phyloP scores from a whole-genome alignment of 176 grass and related monocot genomes.

The barley (Hordeum vulgare) region DNA sequence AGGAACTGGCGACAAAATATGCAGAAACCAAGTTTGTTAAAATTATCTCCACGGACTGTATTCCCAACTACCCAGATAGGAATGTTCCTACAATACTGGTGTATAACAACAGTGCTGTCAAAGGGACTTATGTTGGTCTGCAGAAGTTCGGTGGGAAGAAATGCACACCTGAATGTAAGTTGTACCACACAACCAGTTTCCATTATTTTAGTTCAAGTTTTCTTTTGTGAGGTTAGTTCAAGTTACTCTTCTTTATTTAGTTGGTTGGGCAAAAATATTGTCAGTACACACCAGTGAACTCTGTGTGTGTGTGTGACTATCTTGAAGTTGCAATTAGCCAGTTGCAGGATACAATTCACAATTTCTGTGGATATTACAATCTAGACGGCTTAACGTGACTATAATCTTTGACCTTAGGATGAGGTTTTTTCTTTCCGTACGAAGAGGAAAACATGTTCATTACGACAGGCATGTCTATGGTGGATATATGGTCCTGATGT shows the following conservation, averaged over 20 bases:
- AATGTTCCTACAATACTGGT: conserved; percentile 97
- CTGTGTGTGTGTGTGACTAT: not conserved
- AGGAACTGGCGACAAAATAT: conserved; percentile 77
- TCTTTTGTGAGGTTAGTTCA: not conserved
- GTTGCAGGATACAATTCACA: not conserved
- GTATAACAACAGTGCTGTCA: conserved; percentile 93
- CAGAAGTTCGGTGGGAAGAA: conserved; percentile 71
- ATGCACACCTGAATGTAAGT: conserved; percentile 97
- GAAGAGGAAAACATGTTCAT: not conserved
- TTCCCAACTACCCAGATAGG: conserved; percentile 82
- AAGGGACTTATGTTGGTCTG: conserved; percentile 81
- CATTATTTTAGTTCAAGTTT: not conserved
- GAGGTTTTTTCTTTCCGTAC: not conserved
- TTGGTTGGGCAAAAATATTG: not conserved
- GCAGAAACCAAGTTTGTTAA: conserved; percentile 93
- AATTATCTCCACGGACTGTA: conserved; percentile 92
- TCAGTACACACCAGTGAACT: not conserved
- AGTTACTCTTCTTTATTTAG: not conserved
- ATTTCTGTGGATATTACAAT: not conserved
- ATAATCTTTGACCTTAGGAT: not conserved
- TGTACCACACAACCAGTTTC: not conserved
- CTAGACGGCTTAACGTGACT: not conserved
- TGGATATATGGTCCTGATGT: not conserved
- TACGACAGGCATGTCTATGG: not conserved
- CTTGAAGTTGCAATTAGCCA: not conserved